These are phyloP conservation scores for Prunus fruticosa DNA, from an alignment of 306 rosid genomes.

Conservation along the genomic window DNA sequence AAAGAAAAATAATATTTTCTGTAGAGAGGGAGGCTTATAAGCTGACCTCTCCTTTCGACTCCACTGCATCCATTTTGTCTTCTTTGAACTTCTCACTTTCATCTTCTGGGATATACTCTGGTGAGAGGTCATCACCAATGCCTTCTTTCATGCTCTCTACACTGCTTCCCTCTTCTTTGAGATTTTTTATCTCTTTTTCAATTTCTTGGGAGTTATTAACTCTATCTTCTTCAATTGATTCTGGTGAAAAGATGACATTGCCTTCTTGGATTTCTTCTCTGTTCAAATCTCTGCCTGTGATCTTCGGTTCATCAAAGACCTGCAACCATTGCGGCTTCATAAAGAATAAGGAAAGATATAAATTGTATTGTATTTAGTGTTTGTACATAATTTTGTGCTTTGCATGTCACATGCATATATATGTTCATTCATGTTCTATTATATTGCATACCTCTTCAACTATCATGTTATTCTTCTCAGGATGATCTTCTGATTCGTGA, in stretches of 20 bases:
- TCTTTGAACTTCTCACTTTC: constrained; percentile 1
- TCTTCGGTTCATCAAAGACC: constrained; percentile 14
- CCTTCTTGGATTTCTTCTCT: constrained; percentile 18
- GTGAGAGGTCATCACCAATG: constrained; percentile 1
- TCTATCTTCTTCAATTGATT: constrained; percentile 24
- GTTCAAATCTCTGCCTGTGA: constrained; percentile 3
- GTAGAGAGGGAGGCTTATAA: not conserved
- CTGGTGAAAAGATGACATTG: constrained; percentile 6
- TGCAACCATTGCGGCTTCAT: not conserved
- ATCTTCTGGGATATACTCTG: constrained; percentile 19
- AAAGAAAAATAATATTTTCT: not conserved
- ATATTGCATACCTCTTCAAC: constrained; percentile 6
- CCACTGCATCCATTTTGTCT: constrained; percentile 7
- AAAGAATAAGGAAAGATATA: not conserved
- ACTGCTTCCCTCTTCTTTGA: constrained; percentile 22
- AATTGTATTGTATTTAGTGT: not conserved
- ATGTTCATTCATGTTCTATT: not conserved
- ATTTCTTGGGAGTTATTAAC: constrained; percentile 10
- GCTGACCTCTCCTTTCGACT: constrained; percentile 25
- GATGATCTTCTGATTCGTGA: not conserved
- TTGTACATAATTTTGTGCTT: not conserved
- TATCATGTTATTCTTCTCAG: not conserved
- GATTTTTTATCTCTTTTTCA: constrained; percentile 9
- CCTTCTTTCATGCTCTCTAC: constrained; percentile 17
- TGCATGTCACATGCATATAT: not conserved